Conservation (phyloP, 1,139 yeast genomes). For the Geotrichum siamense region DNA sequence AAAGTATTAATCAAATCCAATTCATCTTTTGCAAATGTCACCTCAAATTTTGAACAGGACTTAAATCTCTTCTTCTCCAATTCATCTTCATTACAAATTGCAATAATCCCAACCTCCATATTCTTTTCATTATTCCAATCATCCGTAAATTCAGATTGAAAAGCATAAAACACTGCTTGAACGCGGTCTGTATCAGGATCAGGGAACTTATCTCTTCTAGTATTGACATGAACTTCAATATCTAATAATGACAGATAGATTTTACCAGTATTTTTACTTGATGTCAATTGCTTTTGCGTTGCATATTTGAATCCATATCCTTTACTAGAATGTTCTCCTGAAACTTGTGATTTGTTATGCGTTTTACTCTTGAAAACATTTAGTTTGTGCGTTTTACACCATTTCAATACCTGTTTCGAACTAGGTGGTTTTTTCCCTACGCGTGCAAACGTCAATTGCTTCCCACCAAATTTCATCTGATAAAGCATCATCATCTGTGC, state of each 20-base stretch:
- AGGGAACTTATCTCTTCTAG: constrained; percentile 47
- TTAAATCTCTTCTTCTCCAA: constrained; percentile 14
- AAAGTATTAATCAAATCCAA: constrained; percentile 49
- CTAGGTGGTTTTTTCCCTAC: constrained; percentile 37
- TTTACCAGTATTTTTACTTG: constrained; percentile 30
- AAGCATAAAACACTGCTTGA: constrained; percentile 54
- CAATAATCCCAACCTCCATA: constrained; percentile 23
- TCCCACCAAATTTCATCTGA: neutral
- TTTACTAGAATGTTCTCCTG: constrained; percentile 19
- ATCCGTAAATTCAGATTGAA: constrained; percentile 22
- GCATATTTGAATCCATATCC: constrained; percentile 20
- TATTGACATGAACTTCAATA: constrained; percentile 61
- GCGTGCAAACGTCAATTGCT: constrained; percentile 4
- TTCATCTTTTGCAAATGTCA: constrained; percentile 40
- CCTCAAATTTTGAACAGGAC: constrained; percentile 7
- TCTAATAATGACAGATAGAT: constrained; percentile 48
- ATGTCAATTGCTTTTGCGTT: constrained; percentile 18
- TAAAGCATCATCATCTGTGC: constrained; percentile 3
- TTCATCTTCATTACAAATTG: constrained; percentile 18
- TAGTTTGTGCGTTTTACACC: constrained; percentile 22
- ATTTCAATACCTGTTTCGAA: constrained; percentile 31
- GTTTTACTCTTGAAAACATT: neutral
- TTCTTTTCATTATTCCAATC: constrained; percentile 17
- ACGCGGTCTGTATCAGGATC: constrained; percentile 61
- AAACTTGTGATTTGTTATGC: constrained; percentile 19